Percentiles rank a stretch among this genome's conserved stretches.
Evolutionary conservation across 495 filamentous ascomycete genomes (phyloP).

Genomic region (Penicillium macrosclerotiorum): DNA sequence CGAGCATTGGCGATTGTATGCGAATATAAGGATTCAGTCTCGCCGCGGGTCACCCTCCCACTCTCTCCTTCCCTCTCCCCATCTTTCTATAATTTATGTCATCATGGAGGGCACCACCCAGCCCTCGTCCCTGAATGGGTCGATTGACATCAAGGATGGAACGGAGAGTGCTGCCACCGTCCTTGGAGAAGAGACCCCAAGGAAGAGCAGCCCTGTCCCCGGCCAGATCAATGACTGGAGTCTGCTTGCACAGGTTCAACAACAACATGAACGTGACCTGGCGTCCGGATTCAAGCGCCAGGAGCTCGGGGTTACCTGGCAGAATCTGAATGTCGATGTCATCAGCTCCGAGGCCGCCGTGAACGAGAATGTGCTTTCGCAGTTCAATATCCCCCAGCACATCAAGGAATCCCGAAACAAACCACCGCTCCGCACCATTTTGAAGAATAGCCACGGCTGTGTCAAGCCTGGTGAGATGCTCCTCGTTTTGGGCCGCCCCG

Average conservation of each 20-base stretch:
- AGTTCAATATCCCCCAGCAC: constrained; percentile 53
- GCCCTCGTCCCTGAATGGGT: constrained; percentile 7
- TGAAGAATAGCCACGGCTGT: constrained; percentile 42
- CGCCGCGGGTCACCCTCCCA: too few species aligned
- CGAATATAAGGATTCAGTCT: too few species aligned
- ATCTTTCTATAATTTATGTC: neutral
- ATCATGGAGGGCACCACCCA: constrained; percentile 28
- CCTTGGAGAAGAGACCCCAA: constrained; percentile 23
- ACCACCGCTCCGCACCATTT: constrained; percentile 34
- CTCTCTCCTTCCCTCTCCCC: neutral
- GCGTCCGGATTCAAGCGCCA: constrained; percentile 44
- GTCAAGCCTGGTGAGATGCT: constrained; percentile 56
- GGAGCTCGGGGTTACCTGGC: constrained; percentile 57
- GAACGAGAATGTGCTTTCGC: constrained; percentile 51
- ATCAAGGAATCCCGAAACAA: constrained; percentile 39
- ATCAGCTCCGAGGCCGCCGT: constrained; percentile 44
- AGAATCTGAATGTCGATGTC: constrained; percentile 44
- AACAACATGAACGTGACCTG: constrained; percentile 43
- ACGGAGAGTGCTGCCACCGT: constrained; percentile 33
- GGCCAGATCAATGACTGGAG: constrained; percentile 40
- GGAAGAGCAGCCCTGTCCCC: constrained; percentile 5
- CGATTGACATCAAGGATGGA: constrained; percentile 22
- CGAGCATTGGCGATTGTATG: too few species aligned
- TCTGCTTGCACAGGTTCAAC: constrained; percentile 45
- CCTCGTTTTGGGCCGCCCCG: constrained; percentile 45